Conservation (phyloP, 1,139 yeast genomes). For the Taphrina populina region DNA sequence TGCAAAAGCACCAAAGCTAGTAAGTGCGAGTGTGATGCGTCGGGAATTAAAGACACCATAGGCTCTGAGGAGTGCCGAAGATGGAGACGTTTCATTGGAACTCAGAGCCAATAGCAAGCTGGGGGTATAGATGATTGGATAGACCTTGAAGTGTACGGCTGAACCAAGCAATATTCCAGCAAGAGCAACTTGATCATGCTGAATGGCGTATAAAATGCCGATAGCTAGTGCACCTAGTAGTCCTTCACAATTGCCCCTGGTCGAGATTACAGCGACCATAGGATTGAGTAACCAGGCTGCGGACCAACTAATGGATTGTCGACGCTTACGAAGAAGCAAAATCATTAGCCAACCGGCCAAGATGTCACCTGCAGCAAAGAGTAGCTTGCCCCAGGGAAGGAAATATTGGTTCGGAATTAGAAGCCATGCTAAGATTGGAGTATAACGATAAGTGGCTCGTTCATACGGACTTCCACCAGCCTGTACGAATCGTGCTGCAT, state of each 20-base stretch:
- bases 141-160: conserved; percentile 84
- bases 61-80: background rate
- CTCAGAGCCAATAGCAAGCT: conserved; percentile 51
- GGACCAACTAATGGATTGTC: conserved; percentile 50
- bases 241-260: conserved; percentile 93
- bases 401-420: conserved; percentile 61
- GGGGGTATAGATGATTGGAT: conserved; percentile 81
- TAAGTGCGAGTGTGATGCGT: conserved; percentile 5
- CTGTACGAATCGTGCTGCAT: conserved; percentile 75
- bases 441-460: conserved; percentile 87
- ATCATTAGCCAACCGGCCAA: conserved; percentile 72
- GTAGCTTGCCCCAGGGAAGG: conserved; percentile 58
- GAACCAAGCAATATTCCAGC: conserved; percentile 70
- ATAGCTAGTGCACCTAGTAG: conserved; percentile 75
- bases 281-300: conserved; percentile 88
- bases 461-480: conserved; percentile 68
- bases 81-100: conserved; percentile 49
- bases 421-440: conserved; percentile 85
- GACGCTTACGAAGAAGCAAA: conserved; percentile 47
- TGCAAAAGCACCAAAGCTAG: conserved; percentile 13
- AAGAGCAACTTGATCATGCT: conserved; percentile 47
- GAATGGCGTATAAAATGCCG: conserved; percentile 54
- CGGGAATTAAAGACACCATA: conserved; percentile 6
- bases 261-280: conserved; percentile 89
- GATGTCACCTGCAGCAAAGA: conserved; percentile 76